A percentile compares a stretch with the other conserved stretches of the same genome.
These are phyloP conservation scores for Leccinum uliginosum DNA, from an alignment of 768 basidiomycete species.

Conservation along the genomic window DNA sequence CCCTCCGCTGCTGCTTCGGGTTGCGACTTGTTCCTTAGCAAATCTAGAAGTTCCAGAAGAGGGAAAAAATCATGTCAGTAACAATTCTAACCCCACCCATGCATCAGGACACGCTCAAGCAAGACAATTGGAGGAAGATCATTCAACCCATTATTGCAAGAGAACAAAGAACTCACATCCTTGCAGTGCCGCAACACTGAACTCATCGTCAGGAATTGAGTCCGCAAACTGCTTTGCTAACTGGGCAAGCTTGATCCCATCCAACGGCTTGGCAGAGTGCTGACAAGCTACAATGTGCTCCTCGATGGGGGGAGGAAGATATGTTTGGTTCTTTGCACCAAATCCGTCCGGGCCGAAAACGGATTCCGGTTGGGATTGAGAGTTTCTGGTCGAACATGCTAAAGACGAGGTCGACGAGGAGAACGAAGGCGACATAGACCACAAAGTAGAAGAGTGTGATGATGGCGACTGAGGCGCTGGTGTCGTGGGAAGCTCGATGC, in stretches of 20 bases:
- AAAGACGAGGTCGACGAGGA: conserved; percentile 41
- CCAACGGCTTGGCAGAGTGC: conserved; percentile 63
- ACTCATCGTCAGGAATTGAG: conserved; percentile 78
- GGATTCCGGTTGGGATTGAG: conserved; percentile 21
- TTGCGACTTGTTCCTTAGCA: conserved; percentile 80
- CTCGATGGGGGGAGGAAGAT: conserved; percentile 61
- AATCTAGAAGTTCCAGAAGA: conserved; percentile 38
- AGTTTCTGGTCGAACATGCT: conserved; percentile 29
- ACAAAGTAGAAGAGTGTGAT: conserved; percentile 43
- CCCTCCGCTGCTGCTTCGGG: conserved; percentile 71
- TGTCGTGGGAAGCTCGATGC: conserved; percentile 39
- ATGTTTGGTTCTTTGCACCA: conserved; percentile 55
- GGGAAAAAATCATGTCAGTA: conserved; percentile 22
- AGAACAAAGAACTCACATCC: conserved; percentile 61
- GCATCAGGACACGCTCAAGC: conserved; percentile 20
- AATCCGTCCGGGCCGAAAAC: conserved; percentile 29
- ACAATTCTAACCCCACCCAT: conserved; percentile 17
- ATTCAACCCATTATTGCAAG: conserved; percentile 5
- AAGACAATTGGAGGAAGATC: conserved; percentile 4
- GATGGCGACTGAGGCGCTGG: conserved; percentile 42
- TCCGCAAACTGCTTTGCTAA: conserved; percentile 80
- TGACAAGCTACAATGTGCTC: conserved; percentile 54
- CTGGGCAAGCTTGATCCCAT: conserved; percentile 55
- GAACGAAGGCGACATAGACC: conserved; percentile 41
- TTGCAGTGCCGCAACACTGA: conserved; percentile 86